These are phyloP conservation scores for Exophiala alcalophila DNA, from an alignment of 2,329 filamentous ascomycete species.

Conservation along the genomic window DNA sequence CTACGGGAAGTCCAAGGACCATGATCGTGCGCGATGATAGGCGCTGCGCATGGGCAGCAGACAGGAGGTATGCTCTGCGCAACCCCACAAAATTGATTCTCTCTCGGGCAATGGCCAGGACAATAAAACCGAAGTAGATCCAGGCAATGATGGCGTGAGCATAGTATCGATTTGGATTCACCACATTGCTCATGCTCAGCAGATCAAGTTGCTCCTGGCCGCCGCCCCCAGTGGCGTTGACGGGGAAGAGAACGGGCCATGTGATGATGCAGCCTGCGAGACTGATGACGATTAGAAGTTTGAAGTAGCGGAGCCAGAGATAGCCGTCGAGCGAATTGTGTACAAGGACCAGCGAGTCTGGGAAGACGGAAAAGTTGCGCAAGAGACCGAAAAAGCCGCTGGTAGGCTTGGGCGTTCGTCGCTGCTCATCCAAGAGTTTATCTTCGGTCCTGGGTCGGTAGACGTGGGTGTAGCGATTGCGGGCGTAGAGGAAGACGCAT, in stretches of 20 bases:
- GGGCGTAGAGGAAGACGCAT: constrained; percentile 46
- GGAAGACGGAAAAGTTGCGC: constrained; percentile 49
- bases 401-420: constrained; percentile 22
- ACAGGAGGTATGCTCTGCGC: constrained; percentile 85
- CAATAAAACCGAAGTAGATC: constrained; percentile 78
- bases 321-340: constrained; percentile 90
- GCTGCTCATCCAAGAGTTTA: constrained; percentile 43
- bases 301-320: constrained; percentile 83
- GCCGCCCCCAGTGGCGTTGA: constrained; percentile 79
- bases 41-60: constrained; percentile 75
- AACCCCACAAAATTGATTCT: constrained; percentile 87
- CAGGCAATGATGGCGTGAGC: constrained; percentile 75
- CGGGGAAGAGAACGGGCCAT: constrained; percentile 83
- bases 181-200: constrained; percentile 76
- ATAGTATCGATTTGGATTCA: constrained; percentile 64
- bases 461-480: constrained; percentile 45
- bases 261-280: constrained; percentile 78
- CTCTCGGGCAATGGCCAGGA: constrained; percentile 82
- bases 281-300: constrained; percentile 72
- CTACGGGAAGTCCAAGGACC: constrained; percentile 76
- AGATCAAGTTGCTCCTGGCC: constrained; percentile 67
- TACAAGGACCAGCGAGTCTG: constrained; percentile 78
- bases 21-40: constrained; percentile 87
- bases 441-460: constrained; percentile 46
- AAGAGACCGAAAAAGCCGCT: constrained; percentile 25